Evolutionary conservation across 2,329 filamentous ascomycete genomes (phyloP).

Genomic region (Xylaria multiplex): DNA sequence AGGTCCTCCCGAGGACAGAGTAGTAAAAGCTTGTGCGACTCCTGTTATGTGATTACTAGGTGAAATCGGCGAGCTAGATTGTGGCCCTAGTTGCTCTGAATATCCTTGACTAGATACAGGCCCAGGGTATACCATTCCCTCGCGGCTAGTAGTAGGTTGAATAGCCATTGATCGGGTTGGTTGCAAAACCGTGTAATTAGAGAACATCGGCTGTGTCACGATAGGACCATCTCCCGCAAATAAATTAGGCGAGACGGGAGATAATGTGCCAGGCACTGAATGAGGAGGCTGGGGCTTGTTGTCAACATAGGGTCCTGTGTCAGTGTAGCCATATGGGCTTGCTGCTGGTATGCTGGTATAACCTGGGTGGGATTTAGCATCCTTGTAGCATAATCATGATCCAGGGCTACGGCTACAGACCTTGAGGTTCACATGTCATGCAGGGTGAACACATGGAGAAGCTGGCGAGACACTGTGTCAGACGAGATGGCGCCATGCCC

Average conservation of each 20-base stretch:
- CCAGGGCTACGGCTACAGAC: slow-evolving; percentile 45
- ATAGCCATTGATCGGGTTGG: slow-evolving; percentile 46
- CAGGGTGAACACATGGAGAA: slow-evolving; percentile 52
- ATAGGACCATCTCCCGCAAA: slow-evolving; percentile 47
- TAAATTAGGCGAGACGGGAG: slow-evolving; percentile 43
- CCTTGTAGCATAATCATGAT: slow-evolving; percentile 22
- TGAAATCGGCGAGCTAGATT: slow-evolving; percentile 38
- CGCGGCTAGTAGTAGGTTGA: slow-evolving; percentile 49
- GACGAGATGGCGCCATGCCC: slow-evolving; percentile 45
- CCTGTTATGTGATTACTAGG: slow-evolving; percentile 40
- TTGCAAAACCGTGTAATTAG: slow-evolving; percentile 53
- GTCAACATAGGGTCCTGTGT: slow-evolving; percentile 43
- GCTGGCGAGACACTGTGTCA: slow-evolving; percentile 50
- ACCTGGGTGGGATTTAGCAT: slow-evolving; percentile 45
- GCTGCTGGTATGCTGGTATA: slow-evolving; percentile 45
- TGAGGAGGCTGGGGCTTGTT: slow-evolving; percentile 41
- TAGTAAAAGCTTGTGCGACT: slow-evolving; percentile 32
- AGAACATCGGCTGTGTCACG: slow-evolving; percentile 47
- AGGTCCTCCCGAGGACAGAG: slow-evolving; percentile 31
- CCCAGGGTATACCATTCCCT: slow-evolving; percentile 55
- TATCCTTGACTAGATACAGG: slow-evolving; percentile 43
- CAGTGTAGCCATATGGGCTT: slow-evolving; percentile 42
- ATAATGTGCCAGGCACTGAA: slow-evolving; percentile 42
- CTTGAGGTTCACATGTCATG: slow-evolving; percentile 49
- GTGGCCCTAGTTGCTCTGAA: slow-evolving; percentile 40